Base-by-base conservation (phyloP, 2,329 filamentous ascomycete genomes). In the Ceratocystiopsis brevicomis region DNA sequence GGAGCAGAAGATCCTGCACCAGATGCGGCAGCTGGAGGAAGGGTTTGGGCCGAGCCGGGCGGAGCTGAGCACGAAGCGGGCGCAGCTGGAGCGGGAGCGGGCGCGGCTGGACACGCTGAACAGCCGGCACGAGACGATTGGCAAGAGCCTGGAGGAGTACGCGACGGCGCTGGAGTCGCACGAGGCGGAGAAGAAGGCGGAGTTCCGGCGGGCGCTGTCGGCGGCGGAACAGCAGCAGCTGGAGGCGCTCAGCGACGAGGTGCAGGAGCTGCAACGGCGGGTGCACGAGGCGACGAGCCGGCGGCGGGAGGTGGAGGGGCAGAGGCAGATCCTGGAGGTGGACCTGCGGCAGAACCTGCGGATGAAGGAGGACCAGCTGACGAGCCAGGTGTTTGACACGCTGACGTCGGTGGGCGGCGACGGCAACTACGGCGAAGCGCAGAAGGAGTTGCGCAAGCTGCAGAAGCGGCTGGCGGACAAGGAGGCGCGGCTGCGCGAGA, bases 181-280 rank as follows among this genome's bases (percentile, higher is more conserved):
- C 56, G 78, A 94, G 58, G 69, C 77, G 3, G 92, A 98, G 57
- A 61, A 95, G 44, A 69, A 70, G 15, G 82, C 84, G 1, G 81
- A 92, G 19, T 98, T 96, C 65, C 92, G 93, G 64, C 95, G 94
- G 61, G 81, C 81, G 13, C 67, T 98, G 40, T 81, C 79, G 11
- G 64, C 72, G 9, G 73, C 78, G n/a, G 92, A 98, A 59, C 88
- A 96, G 59, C 66, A 69, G 37, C 78, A 82, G 53, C 68, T 98
- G 4, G 80, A 90, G 48, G 67, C 68, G 33, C 70, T 93, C 11
- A 79, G 75, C 45, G 63, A 65, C 5, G 69, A 69, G 13, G 76
- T 85, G 8, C 81, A 87, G 53, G 74, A 80, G 37, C 62, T 96
- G 38, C 76, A 83, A 48, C 78, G 75, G 50, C 73, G 87, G 53